Evolutionary conservation across 768 basidiomycete genomes (phyloP).

Genomic region (Pisolithus tinctorius): DNA sequence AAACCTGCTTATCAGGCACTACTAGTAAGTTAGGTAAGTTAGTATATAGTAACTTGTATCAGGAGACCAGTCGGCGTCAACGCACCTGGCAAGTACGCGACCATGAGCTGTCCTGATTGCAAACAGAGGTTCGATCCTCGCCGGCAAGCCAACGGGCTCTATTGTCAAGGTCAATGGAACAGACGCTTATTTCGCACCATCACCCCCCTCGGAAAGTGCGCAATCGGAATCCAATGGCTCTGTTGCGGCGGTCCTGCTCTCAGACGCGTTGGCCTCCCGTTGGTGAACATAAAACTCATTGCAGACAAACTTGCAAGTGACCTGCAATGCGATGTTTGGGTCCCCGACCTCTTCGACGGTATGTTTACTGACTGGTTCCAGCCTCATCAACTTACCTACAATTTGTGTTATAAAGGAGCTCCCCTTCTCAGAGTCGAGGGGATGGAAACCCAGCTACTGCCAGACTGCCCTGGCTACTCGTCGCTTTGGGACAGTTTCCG

Average conservation of each 20-base stretch:
- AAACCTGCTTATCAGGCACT: too few relatives aligned
- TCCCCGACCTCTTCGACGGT: conserved; percentile 58
- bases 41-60: too few relatives aligned
- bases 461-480: conserved; percentile 23
- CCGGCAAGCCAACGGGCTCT: conserved; percentile 40
- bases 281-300: conserved; percentile 49
- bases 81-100: background rate
- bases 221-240: conserved; percentile 6
- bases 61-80: background rate
- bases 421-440: conserved; percentile 21
- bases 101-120: conserved; percentile 26
- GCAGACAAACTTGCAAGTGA: conserved; percentile 46
- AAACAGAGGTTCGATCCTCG: conserved; percentile 35
- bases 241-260: conserved; percentile 43
- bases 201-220: conserved; percentile 3
- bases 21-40: too few relatives aligned
- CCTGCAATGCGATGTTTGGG: conserved; percentile 54
- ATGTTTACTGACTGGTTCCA: conserved; percentile 5
- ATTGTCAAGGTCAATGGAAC: conserved; percentile 27
- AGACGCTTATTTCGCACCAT: conserved; percentile 36
- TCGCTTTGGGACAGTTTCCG: conserved; percentile 12
- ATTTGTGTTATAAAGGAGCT: conserved; percentile 12
- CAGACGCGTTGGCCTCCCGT: conserved; percentile 48
- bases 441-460: conserved; percentile 21
- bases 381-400: background rate